These are phyloP conservation scores for Kwoniella dejecticola DNA, from an alignment of 768 basidiomycete species.

Conservation along the genomic window DNA sequence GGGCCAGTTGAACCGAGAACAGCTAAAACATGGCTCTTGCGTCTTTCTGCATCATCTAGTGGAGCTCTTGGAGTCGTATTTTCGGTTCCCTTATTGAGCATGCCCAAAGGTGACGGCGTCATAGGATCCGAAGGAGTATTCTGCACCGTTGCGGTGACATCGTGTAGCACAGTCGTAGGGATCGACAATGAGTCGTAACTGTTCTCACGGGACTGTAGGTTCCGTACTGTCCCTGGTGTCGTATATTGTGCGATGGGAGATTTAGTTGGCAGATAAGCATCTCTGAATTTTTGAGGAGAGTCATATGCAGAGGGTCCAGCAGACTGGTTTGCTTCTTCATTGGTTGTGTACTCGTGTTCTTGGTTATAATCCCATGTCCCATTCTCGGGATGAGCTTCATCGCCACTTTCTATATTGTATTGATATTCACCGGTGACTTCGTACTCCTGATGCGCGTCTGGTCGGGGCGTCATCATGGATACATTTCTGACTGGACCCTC, in stretches of 20 bases:
- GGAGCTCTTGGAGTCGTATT: constrained; percentile 42
- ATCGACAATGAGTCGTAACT: background rate
- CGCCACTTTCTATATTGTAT: background rate
- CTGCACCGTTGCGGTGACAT: constrained; percentile 33
- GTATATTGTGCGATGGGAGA: constrained; percentile 13
- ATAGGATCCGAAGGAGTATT: constrained; percentile 30
- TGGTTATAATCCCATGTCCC: constrained; percentile 27
- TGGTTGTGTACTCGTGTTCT: constrained; percentile 21
- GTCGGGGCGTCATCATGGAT: constrained; percentile 18
- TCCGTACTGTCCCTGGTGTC: constrained; percentile 30
- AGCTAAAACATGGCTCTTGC: constrained; percentile 48
- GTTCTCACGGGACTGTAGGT: constrained; percentile 1
- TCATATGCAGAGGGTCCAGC: background rate
- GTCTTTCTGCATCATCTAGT: constrained; percentile 43
- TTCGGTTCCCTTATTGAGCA: constrained; percentile 21
- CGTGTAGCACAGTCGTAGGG: constrained; percentile 26
- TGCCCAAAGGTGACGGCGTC: constrained; percentile 37
- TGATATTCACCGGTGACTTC: constrained; percentile 22
- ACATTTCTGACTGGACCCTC: constrained; percentile 38
- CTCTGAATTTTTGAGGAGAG: constrained; percentile 23
- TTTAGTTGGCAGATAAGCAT: background rate
- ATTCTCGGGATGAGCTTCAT: constrained; percentile 13
- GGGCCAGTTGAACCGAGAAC: constrained; percentile 40
- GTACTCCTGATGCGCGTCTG: constrained; percentile 17
- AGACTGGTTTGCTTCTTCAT: background rate